These are phyloP conservation scores for Peniophora sp. DNA, from an alignment of 1,284 basidiomycete genomes.

Conservation along the genomic window DNA sequence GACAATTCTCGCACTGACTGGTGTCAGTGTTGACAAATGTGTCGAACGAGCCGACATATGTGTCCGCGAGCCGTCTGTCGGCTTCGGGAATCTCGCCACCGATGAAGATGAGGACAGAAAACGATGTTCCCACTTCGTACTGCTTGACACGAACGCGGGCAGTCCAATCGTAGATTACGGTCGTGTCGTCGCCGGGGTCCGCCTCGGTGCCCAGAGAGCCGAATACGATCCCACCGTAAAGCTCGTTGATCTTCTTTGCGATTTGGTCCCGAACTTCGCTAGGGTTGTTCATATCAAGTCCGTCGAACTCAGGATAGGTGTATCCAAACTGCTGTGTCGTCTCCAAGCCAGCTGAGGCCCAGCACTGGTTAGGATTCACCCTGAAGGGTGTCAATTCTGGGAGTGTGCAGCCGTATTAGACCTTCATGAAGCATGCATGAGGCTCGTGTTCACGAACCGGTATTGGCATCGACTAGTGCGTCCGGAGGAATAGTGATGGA, in stretches of 20 bases:
- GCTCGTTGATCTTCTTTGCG: slow-evolving; percentile 20
- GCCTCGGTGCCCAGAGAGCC: background rate
- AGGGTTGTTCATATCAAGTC: slow-evolving; percentile 22
- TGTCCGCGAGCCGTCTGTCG: slow-evolving; percentile 22
- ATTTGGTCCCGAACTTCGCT: slow-evolving; percentile 24
- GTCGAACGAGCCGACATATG: background rate
- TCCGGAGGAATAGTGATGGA: slow-evolving; percentile 20
- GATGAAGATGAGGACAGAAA: slow-evolving; percentile 34
- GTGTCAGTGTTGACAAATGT: slow-evolving; percentile 24
- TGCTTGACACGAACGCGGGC: slow-evolving; percentile 33
- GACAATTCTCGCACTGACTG: slow-evolving; percentile 33
- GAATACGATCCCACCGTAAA: slow-evolving; percentile 12
- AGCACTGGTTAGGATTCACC: slow-evolving; percentile 20
- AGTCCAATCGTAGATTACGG: slow-evolving; percentile 27
- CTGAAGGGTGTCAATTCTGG: slow-evolving; percentile 26
- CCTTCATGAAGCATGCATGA: background rate
- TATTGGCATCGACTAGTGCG: slow-evolving; percentile 21
- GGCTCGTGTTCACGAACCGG: slow-evolving; percentile 20
- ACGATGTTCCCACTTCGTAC: slow-evolving; percentile 31
- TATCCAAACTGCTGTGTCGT: slow-evolving; percentile 24
- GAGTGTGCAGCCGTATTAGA: background rate
- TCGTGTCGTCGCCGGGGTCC: background rate
- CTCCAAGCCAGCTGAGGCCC: slow-evolving; percentile 19
- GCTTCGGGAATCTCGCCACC: slow-evolving; percentile 26
- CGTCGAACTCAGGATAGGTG: slow-evolving; percentile 38